Base-by-base conservation (phyloP, 2,329 filamentous ascomycete species). In the Claviceps quebecensis region DNA sequence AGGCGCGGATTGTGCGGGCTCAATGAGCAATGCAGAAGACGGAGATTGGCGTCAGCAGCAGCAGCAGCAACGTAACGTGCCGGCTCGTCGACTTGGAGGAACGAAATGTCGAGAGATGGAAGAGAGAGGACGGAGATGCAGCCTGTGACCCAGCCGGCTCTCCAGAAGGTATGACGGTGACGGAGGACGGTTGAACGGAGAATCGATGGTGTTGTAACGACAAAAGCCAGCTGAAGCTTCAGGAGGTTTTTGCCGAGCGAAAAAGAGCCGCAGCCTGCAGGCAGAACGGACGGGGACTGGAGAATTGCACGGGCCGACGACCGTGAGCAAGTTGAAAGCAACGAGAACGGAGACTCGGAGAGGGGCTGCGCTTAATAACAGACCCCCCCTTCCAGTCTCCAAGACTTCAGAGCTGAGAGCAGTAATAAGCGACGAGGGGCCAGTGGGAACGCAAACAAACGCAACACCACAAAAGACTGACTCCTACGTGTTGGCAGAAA, bases 121-220 rank as follows among this genome's bases (percentile, higher is more conserved):
- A 52, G 57, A 58, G 56, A 57, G 54, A 56, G 55, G 53, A 52
- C 53, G 56, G 57, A 65, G 58, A 54, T 60, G 61, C 58, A 66
- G 63, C 64, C 63, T 62, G 64, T 64, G 63, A 65, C 63, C 66
- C 63, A 63, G 65, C 65, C 61, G 60, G 61, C 58, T 67, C 60
- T 52, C 49, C 51, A 54, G 36, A 52, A 52, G 54, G 22, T 22
- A 23, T 45, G 54, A 54, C 55, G 59, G 56, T 45, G 53, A 55
- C 53, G 54, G 56, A 34, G 29, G 9, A 34, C 29, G 29, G 29
- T 34, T 34, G 54, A 54, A 54, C 55, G 59, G 56, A 9, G 52
- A 55, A 52, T 56, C 51, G 52, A 53, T 46, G 55, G 56, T 55
- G 56, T 61, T 57, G 54, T 55, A 51, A 54, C 57, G 53, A 55